These are phyloP conservation scores for Fonsecaea multimorphosa DNA, from an alignment of 2,329 filamentous ascomycete species.

Conservation along the genomic window DNA sequence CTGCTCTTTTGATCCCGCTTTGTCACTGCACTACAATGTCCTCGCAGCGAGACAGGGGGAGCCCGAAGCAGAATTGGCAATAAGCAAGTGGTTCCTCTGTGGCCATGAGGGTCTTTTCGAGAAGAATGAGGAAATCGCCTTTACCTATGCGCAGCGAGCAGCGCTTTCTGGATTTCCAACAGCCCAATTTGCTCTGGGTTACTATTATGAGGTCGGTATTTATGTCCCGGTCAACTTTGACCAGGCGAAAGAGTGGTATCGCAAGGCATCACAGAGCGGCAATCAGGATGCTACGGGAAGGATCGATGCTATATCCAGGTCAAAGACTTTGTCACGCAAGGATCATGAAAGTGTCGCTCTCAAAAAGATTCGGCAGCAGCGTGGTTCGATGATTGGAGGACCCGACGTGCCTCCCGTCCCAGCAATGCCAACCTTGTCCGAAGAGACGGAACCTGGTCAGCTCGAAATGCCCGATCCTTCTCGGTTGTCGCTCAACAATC, in stretches of 20 bases:
- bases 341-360: slow-evolving; percentile 94
- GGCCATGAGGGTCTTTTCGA: slow-evolving; percentile 90
- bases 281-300: slow-evolving; percentile 86
- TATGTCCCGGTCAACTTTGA: slow-evolving; percentile 81
- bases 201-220: slow-evolving; percentile 97
- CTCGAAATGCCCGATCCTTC: slow-evolving; percentile 58
- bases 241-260: slow-evolving; percentile 88
- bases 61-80: slow-evolving; percentile 89
- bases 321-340: slow-evolving; percentile 82
- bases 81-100: slow-evolving; percentile 98
- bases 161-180: slow-evolving; percentile 81
- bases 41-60: slow-evolving; percentile 91
- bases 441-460: slow-evolving; percentile 41
- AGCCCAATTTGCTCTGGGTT: slow-evolving; percentile 94
- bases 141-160: slow-evolving; percentile 85
- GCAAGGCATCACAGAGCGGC: slow-evolving; percentile 83
- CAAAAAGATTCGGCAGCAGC: slow-evolving; percentile 80
- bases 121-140: slow-evolving; percentile 95
- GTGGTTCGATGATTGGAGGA: slow-evolving; percentile 62
- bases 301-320: slow-evolving; percentile 81
- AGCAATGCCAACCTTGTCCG: slow-evolving; percentile 51
- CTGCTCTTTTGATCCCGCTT: slow-evolving; percentile 91
- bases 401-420: slow-evolving; percentile 43
- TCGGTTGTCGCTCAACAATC: slow-evolving; percentile 45
- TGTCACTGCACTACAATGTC: slow-evolving; percentile 94